Percentiles rank a stretch among this genome's conserved stretches.
These are phyloP conservation scores for Backusella sp. DNA, from an alignment of 192 early-diverging fungal species.

Conservation along the genomic window DNA sequence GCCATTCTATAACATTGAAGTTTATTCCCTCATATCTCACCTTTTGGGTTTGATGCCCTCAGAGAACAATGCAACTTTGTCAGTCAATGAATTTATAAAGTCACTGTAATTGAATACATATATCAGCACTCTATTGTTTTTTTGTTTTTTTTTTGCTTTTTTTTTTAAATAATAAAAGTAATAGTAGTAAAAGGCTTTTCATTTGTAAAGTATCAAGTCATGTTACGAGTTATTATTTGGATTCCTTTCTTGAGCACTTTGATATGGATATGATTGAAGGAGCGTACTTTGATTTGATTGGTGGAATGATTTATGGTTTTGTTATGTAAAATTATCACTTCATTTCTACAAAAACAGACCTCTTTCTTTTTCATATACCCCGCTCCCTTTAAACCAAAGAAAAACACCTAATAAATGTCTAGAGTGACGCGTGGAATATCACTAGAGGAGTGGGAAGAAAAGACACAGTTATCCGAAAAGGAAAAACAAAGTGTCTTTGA, in stretches of 20 bases:
- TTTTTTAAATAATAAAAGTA: too few species aligned
- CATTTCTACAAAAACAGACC: too few species aligned
- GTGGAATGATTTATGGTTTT: not conserved
- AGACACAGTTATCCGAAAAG: conserved; percentile 46
- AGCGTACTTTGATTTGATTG: not conserved
- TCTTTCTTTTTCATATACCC: not conserved
- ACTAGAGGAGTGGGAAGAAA: conserved; percentile 59
- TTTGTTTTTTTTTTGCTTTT: too few species aligned
- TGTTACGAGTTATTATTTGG: not conserved
- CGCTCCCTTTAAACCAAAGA: not conserved
- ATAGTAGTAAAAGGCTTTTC: too few species aligned
- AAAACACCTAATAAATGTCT: not conserved
- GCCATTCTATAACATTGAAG: conserved; percentile 67
- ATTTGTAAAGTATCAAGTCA: too few species aligned
- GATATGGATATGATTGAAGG: not conserved
- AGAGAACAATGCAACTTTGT: conserved; percentile 70
- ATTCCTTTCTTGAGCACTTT: too few species aligned
- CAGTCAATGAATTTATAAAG: not conserved
- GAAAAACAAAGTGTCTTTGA: conserved; percentile 54
- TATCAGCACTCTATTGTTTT: too few species aligned
- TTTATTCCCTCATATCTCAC: conserved; percentile 63
- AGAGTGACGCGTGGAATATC: conserved; percentile 24
- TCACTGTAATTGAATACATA: too few species aligned
- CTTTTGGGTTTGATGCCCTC: conserved; percentile 58
- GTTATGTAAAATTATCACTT: not conserved